Evolutionary conservation across 441 rosid genomes (phyloP).

Genomic region (Populus hybrid): DNA sequence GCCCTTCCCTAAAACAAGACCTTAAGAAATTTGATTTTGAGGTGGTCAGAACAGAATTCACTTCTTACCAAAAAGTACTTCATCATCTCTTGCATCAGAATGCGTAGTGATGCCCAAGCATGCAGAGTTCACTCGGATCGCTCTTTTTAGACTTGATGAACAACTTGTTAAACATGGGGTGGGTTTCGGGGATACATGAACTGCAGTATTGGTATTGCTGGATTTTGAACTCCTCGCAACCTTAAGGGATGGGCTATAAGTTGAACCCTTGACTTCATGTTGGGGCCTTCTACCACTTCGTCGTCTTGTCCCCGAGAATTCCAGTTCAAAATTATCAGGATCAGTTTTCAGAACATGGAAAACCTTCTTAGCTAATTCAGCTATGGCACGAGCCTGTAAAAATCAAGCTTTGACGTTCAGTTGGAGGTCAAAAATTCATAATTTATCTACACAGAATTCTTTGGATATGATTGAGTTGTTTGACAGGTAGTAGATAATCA

Average conservation of each 20-base stretch:
- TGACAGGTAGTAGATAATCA: slow-evolving; percentile 7
- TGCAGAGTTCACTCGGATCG: neutral
- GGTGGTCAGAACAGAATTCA: slow-evolving; percentile 12
- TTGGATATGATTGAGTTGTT: slow-evolving; percentile 2
- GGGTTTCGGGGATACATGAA: slow-evolving; percentile 18
- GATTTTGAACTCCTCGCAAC: slow-evolving; percentile 24
- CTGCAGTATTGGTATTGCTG: neutral
- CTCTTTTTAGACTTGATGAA: slow-evolving; percentile 29
- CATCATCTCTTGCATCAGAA: slow-evolving; percentile 24
- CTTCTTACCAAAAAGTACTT: slow-evolving; percentile 35
- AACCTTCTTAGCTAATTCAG: slow-evolving; percentile 55
- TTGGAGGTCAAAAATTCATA: slow-evolving; percentile 12
- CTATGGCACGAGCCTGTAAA: slow-evolving; percentile 59
- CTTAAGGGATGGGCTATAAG: slow-evolving; percentile 27
- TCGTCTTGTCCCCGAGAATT: slow-evolving; percentile 43
- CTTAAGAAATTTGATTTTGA: slow-evolving; percentile 2
- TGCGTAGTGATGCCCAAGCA: slow-evolving; percentile 8
- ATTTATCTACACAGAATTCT: neutral
- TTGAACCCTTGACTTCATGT: slow-evolving; percentile 26
- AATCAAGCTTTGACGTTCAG: slow-evolving; percentile 17
- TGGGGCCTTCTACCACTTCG: slow-evolving; percentile 36
- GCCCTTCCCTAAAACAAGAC: neutral
- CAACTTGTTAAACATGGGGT: slow-evolving; percentile 16
- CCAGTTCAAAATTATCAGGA: slow-evolving; percentile 42
- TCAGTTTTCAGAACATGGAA: slow-evolving; percentile 49